phyloP scores from a whole-genome alignment of 306 rosid genomes.

The Gillenia trifoliata region DNA sequence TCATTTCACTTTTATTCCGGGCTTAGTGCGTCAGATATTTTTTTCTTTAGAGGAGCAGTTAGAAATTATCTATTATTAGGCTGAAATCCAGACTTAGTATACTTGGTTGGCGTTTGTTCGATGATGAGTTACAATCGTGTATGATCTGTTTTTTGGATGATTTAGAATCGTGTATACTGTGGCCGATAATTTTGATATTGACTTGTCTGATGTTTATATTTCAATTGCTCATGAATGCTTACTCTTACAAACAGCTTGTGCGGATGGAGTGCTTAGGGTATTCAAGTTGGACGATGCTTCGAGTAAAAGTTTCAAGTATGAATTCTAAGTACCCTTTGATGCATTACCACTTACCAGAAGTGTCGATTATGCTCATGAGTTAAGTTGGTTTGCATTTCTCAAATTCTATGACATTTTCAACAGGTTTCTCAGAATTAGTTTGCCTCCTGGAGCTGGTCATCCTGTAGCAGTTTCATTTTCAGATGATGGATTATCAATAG shows the following conservation, averaged over 20 bases:
- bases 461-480: constrained; percentile 71
- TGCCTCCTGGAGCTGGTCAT: constrained; percentile 90
- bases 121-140: neutral
- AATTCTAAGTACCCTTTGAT: constrained; percentile 21
- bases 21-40: neutral
- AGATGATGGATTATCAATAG: constrained; percentile 64
- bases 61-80: neutral
- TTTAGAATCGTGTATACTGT: neutral
- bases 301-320: constrained; percentile 95
- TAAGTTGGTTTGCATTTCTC: constrained; percentile 8
- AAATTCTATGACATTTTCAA: constrained; percentile 22
- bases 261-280: constrained; percentile 88
- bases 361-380: constrained; percentile 17
- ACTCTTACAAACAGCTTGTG: constrained; percentile 62
- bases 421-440: constrained; percentile 81
- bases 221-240: constrained; percentile 10
- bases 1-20: neutral
- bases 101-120: neutral
- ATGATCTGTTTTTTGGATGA: neutral
- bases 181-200: neutral
- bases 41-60: neutral
- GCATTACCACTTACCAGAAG: neutral
- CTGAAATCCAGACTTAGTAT: neutral
- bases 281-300: constrained; percentile 91
- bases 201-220: constrained; percentile 1